Percentiles rank a stretch among this genome's conserved stretches.
phyloP scores from a whole-genome alignment of 192 early-diverging fungal species.

The Podila epicladia region DNA sequence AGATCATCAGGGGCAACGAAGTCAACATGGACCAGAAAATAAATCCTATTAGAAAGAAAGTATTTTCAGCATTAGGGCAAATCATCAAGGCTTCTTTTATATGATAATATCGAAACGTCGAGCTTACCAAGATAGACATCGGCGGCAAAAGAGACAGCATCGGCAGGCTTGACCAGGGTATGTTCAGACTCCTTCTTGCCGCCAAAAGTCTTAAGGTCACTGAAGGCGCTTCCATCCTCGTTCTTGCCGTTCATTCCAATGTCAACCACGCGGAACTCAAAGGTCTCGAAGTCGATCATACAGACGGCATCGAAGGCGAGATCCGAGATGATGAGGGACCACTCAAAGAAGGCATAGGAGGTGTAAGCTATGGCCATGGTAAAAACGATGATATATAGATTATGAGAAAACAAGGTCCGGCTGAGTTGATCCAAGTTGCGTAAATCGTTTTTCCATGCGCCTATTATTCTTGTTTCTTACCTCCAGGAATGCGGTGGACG shows the following conservation, averaged over 20 bases:
- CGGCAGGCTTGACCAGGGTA: slow-evolving; percentile 24
- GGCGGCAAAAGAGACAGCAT: slow-evolving; percentile 59
- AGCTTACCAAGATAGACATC: slow-evolving; percentile 73
- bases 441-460: not conserved
- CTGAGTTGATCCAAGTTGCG: not conserved
- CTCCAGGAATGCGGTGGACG: slow-evolving; percentile 73
- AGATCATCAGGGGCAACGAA: slow-evolving; percentile 71
- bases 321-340: slow-evolving; percentile 83
- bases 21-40: slow-evolving; percentile 88
- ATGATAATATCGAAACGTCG: not conserved
- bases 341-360: slow-evolving; percentile 85
- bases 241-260: slow-evolving; percentile 24
- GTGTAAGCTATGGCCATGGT: slow-evolving; percentile 66
- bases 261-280: slow-evolving; percentile 62
- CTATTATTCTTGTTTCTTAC: slow-evolving; percentile 26
- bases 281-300: slow-evolving; percentile 70
- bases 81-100: not conserved
- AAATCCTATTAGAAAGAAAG: slow-evolving; percentile 57
- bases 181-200: slow-evolving; percentile 13
- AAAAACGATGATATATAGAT: not conserved
- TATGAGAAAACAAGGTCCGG: not conserved
- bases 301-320: slow-evolving; percentile 80
- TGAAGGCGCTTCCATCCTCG: slow-evolving; percentile 10
- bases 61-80: not conserved
- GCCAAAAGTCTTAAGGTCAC: slow-evolving; percentile 44